These are phyloP conservation scores for Hamamelis virginiana DNA, from an alignment of 164 flowering plant species.

Conservation along the genomic window DNA sequence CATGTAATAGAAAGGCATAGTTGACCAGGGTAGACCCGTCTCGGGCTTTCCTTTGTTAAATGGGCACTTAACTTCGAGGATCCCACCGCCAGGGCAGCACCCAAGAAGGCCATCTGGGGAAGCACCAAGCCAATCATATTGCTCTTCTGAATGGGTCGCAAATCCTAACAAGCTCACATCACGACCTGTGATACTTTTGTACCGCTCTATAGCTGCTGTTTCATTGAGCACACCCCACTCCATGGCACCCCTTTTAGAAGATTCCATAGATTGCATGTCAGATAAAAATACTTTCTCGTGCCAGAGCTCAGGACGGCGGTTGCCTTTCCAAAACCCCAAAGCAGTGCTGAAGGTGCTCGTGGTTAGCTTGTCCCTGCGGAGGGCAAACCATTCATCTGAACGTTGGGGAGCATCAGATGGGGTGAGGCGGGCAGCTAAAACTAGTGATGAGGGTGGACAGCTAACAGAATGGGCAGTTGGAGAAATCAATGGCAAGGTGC, in stretches of 20 bases:
- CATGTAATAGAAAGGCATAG: conserved; percentile 88
- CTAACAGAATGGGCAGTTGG: conserved; percentile 17
- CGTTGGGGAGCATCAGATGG: conserved; percentile 63
- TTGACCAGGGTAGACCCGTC: conserved; percentile 75
- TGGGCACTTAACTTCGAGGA: conserved; percentile 97
- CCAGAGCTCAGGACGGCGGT: conserved; percentile 83
- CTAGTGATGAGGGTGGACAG: conserved; percentile 34
- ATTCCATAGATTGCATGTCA: conserved; percentile 27
- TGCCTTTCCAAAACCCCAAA: conserved; percentile 92
- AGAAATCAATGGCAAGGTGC: conserved; percentile 22
- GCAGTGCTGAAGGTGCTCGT: conserved; percentile 97
- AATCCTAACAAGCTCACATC: conserved; percentile 81
- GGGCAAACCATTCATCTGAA: conserved; percentile 95
- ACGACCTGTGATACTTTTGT: conserved; percentile 78
- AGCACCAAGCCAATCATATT: conserved; percentile 82
- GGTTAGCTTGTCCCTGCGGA: conserved; percentile 80
- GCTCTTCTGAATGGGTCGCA: conserved; percentile 63
- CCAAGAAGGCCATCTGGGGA: conserved; percentile 94
- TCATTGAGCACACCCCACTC: conserved; percentile 91
- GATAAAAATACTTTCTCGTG: conserved; percentile 74
- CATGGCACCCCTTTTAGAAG: conserved; percentile 60
- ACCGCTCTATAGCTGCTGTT: conserved; percentile 66
- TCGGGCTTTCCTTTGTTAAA: conserved; percentile 94
- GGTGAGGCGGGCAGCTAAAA: conserved; percentile 28
- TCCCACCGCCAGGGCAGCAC: conserved; percentile 64